Evolutionary conservation across 176 grass and related monocot species (phyloP).

Genomic region (Lolium perenne): DNA sequence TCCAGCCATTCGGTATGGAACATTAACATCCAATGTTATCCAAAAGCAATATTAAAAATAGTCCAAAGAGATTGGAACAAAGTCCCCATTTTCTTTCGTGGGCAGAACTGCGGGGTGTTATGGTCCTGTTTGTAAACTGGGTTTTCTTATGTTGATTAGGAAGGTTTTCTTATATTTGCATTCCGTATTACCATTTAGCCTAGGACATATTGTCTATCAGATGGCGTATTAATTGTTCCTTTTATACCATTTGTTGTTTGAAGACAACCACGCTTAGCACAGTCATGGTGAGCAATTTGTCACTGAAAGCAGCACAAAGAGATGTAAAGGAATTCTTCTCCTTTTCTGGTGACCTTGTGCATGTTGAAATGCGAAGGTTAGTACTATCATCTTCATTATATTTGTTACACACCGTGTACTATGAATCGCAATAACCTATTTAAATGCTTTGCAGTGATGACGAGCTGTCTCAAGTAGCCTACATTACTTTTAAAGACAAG

Average conservation of each 20-base stretch:
- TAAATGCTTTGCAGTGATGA: slow-evolving; percentile 59
- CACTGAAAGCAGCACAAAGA: slow-evolving; percentile 69
- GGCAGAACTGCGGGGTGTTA: background rate
- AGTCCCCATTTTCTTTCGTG: background rate
- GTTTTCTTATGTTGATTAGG: background rate
- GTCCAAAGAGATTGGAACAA: background rate
- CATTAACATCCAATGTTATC: background rate
- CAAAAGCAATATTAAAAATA: background rate
- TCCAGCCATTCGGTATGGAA: slow-evolving; percentile 4
- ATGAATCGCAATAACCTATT: slow-evolving; percentile 31
- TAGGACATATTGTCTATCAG: background rate
- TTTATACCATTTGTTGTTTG: slow-evolving; percentile 39
- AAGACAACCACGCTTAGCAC: slow-evolving; percentile 63
- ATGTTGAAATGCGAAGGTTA: slow-evolving; percentile 88
- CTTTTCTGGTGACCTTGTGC: slow-evolving; percentile 81
- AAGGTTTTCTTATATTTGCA: background rate
- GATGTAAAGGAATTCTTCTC: slow-evolving; percentile 93
- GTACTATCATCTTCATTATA: slow-evolving; percentile 32
- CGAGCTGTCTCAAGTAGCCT: slow-evolving; percentile 89
- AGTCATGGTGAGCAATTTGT: slow-evolving; percentile 88
- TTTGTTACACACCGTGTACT: slow-evolving; percentile 26
- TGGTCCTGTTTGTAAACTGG: background rate
- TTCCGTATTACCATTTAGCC: background rate
- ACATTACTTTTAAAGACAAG: slow-evolving; percentile 83
- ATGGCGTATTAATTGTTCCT: slow-evolving; percentile 17